Conservation (phyloP, 495 filamentous ascomycete species). For the Talaromyces ruber region DNA sequence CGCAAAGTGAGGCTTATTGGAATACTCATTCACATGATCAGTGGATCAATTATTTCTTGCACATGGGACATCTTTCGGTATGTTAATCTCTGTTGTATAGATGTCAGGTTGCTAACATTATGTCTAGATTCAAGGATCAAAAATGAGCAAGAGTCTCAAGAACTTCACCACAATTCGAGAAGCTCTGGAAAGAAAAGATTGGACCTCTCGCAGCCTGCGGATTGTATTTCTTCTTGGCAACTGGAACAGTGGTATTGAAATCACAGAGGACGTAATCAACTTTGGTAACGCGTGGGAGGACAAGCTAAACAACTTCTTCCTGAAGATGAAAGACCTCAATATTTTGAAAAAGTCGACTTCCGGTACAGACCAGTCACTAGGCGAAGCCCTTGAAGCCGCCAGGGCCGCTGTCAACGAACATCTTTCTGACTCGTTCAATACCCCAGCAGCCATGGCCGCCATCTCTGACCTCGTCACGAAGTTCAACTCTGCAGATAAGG, state of each 20-base stretch:
- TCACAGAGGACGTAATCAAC: conserved; percentile 71
- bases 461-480: conserved; percentile 68
- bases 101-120: background rate
- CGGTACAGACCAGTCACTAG: conserved; percentile 22
- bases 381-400: conserved; percentile 46
- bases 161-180: conserved; percentile 96
- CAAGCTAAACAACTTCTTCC: conserved; percentile 85
- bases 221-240: conserved; percentile 81
- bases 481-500: conserved; percentile 60
- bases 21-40: conserved; percentile 42
- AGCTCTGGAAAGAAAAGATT: conserved; percentile 64
- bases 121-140: conserved; percentile 63
- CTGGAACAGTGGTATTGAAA: conserved; percentile 89
- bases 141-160: conserved; percentile 94
- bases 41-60: conserved; percentile 94
- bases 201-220: conserved; percentile 71
- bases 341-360: conserved; percentile 28
- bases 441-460: conserved; percentile 61
- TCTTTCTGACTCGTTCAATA: conserved; percentile 86
- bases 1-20: conserved; percentile 90
- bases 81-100: background rate
- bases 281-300: conserved; percentile 72
- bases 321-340: conserved; percentile 48
- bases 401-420: conserved; percentile 57
- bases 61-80: conserved; percentile 81